Conservation (phyloP, 1,284 basidiomycete species). For the Coniferiporia sulphurascens region DNA sequence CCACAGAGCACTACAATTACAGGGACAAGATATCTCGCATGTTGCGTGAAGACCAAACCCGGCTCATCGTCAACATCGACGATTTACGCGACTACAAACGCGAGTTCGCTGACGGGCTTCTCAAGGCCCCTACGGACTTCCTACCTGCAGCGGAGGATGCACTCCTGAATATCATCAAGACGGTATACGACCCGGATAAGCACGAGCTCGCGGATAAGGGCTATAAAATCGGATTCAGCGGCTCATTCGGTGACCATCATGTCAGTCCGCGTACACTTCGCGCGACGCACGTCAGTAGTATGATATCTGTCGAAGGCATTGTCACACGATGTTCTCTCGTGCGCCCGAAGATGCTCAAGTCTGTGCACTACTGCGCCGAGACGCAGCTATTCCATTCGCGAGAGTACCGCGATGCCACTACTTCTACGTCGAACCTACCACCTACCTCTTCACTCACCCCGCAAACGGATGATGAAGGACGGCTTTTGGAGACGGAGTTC, state of each 20-base stretch:
- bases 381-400: slow-evolving; percentile 84
- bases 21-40: slow-evolving; percentile 82
- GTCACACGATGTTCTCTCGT: slow-evolving; percentile 98
- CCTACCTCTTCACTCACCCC: slow-evolving; percentile 91
- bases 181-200: slow-evolving; percentile 76
- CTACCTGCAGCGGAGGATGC: slow-evolving; percentile 93
- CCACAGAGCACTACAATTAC: slow-evolving; percentile 78
- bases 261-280: slow-evolving; percentile 92
- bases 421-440: slow-evolving; percentile 78
- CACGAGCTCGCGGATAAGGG: slow-evolving; percentile 77
- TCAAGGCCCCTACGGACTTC: slow-evolving; percentile 86
- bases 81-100: slow-evolving; percentile 93
- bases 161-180: slow-evolving; percentile 69
- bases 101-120: slow-evolving; percentile 74
- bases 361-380: slow-evolving; percentile 91
- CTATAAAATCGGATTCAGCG: slow-evolving; percentile 90
- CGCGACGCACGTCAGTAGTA: slow-evolving; percentile 86
- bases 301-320: slow-evolving; percentile 98
- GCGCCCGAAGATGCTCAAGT: slow-evolving; percentile 96
- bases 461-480: slow-evolving; percentile 87
- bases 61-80: slow-evolving; percentile 95
- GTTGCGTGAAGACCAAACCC: slow-evolving; percentile 79
- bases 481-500: slow-evolving; percentile 87
- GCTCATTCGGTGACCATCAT: slow-evolving; percentile 99
- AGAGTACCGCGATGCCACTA: slow-evolving; percentile 91